phyloP scores from a whole-genome alignment of 768 basidiomycete species.

The Sistotremastrum niveocremeum region DNA sequence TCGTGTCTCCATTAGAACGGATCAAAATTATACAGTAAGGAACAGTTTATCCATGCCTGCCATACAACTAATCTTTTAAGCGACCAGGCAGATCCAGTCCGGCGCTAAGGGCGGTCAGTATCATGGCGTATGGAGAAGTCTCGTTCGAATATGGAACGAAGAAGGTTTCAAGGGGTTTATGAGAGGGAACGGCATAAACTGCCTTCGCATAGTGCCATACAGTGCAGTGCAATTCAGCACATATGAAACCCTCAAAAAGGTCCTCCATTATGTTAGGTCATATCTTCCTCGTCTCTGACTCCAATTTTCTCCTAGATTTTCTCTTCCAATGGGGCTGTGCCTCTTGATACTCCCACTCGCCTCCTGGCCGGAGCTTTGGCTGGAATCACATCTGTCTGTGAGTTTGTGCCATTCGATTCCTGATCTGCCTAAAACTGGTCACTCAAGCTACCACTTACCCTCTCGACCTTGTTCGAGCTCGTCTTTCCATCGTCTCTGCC shows the following conservation, averaged over 20 bases:
- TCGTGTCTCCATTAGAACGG: constrained; percentile 84
- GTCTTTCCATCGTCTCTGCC: constrained; percentile 89
- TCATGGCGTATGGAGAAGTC: constrained; percentile 71
- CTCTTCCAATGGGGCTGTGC: constrained; percentile 48
- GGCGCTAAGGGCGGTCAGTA: constrained; percentile 50
- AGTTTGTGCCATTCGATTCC: constrained; percentile 19
- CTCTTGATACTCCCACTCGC: constrained; percentile 81
- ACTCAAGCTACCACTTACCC: constrained; percentile 72
- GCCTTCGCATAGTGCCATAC: constrained; percentile 87
- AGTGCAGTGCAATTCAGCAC: constrained; percentile 79
- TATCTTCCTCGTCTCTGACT: constrained; percentile 8
- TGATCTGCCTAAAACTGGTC: background rate
- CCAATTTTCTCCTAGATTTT: constrained; percentile 37
- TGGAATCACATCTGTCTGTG: constrained; percentile 89
- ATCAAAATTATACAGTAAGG: constrained; percentile 93
- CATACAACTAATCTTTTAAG: background rate
- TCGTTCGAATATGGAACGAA: constrained; percentile 83
- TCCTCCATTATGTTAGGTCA: constrained; percentile 24
- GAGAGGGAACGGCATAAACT: constrained; percentile 89
- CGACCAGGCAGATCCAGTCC: constrained; percentile 77
- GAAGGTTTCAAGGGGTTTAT: constrained; percentile 90
- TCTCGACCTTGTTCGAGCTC: constrained; percentile 83
- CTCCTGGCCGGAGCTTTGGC: constrained; percentile 81
- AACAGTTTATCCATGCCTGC: background rate
- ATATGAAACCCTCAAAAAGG: constrained; percentile 87